phyloP scores from a whole-genome alignment of 352 stramenopile species.

The Pythium dissotocum region DNA sequence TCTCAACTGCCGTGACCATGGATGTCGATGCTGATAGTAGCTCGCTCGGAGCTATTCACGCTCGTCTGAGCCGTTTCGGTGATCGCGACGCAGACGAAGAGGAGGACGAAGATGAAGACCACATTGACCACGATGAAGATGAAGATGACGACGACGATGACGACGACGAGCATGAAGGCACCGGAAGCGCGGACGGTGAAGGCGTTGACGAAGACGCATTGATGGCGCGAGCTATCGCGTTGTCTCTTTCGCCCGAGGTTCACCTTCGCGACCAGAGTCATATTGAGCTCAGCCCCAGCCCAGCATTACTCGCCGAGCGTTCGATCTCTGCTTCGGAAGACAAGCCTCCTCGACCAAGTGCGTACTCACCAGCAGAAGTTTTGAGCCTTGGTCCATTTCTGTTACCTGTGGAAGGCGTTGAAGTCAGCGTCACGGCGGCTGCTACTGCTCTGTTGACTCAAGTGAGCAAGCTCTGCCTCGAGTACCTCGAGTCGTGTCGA shows the following conservation, averaged over 20 bases:
- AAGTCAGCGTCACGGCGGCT: conserved; percentile 55
- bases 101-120: conserved; percentile 55
- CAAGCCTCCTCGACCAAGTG: conserved; percentile 38
- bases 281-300: conserved; percentile 27
- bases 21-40: conserved; percentile 69
- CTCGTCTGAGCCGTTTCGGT: conserved; percentile 67
- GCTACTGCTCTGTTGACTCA: conserved; percentile 58
- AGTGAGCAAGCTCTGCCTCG: conserved; percentile 67
- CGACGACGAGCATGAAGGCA: conserved; percentile 59
- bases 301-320: conserved; percentile 15
- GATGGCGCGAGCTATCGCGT: conserved; percentile 86
- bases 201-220: conserved; percentile 86
- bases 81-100: conserved; percentile 36
- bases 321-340: conserved; percentile 15
- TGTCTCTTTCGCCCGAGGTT: conserved; percentile 85
- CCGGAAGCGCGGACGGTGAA: conserved; percentile 58
- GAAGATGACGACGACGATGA: conserved; percentile 43
- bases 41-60: conserved; percentile 60
- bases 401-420: conserved; percentile 37
- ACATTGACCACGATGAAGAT: conserved; percentile 39
- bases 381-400: conserved; percentile 64
- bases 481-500: conserved; percentile 74
- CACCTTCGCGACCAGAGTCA: conserved; percentile 65
- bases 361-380: conserved; percentile 75
- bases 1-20: conserved; percentile 45